A percentile compares a stretch with the other conserved stretches of the same genome.
Evolutionary conservation across 78 protist species (phyloP).

Genomic region (Pigoraptor vietnamica): DNA sequence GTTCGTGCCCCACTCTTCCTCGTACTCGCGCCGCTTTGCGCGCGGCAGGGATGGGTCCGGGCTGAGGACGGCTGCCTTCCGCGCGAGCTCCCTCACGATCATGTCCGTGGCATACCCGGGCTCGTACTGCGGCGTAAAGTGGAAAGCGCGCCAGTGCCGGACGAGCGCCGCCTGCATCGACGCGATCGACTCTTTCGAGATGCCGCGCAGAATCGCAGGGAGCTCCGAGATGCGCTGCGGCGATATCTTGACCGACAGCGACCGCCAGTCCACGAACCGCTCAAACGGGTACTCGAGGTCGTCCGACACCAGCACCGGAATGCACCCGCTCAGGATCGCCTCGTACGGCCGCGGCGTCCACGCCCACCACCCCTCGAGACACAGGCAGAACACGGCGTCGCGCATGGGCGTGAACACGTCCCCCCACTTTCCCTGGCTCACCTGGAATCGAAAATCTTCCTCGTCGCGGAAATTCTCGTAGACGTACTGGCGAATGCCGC

Average conservation of each 20-base stretch:
- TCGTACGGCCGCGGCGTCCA: conserved; percentile 12
- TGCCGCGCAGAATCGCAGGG: background rate
- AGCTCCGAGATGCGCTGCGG: background rate
- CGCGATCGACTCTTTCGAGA: background rate
- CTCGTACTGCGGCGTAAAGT: background rate
- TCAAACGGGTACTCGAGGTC: conserved; percentile 5
- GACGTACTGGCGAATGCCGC: background rate
- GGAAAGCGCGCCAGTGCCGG: background rate
- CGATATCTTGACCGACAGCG: background rate
- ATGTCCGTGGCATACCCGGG: background rate
- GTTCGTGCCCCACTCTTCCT: background rate
- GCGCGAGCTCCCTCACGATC: background rate
- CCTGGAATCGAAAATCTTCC: background rate
- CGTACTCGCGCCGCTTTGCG: background rate
- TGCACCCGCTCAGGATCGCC: conserved; percentile 20
- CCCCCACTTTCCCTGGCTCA: background rate
- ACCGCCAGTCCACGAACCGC: background rate
- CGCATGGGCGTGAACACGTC: background rate
- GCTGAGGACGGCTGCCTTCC: background rate
- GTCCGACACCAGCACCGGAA: conserved; percentile 11
- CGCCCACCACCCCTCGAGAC: conserved; percentile 17
- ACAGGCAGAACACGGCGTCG: background rate
- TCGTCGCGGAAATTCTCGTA: background rate
- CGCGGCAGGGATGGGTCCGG: too few relatives aligned
- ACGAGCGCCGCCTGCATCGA: background rate